Evolutionary conservation across 257 asterid genomes (phyloP), one percentile per base, ranked within the genome.

Genomic region (Scutellaria galericulata): DNA sequence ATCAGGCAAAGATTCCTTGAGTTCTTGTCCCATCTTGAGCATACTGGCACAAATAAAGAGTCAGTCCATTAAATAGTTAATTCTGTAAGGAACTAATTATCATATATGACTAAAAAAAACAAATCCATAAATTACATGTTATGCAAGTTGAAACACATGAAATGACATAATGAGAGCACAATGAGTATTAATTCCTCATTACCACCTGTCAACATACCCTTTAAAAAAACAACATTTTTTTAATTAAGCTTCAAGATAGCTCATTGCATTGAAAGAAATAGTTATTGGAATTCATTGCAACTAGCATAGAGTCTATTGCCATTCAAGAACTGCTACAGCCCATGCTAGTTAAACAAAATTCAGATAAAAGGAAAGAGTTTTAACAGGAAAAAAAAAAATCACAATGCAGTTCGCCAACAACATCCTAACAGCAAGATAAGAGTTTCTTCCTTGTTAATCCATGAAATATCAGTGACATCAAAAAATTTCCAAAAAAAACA

Each of bases 1-100:
- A 78, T 94, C 93, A n/a, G 99, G 98, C 79, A 85, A 77, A 80
- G 92, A 84, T 51, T 94, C 95, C 84, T 83, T 85, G 80, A 54
- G 20, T 73, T 82, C 86, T 80, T 72, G 83, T 75, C 95, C 99
- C 8, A 78, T 78, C 80, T 73, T 83, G 48, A 87, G 83, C 98
- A 94, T 94, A 97, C 99, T 94, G 91, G 48, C 70, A 72, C 55
- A 72, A 81, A 78, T 70, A 74, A 66, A 78, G 75, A 84, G 75
- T 77, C 58, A 70, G 31, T 56, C 72, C 70, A 82, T 77, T 82
- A 83, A 71, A 78, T 46, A 57, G 64, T 47, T 64, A 53, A 56
- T 73, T 75, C 65, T 20, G 60, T 60, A 62, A 44, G 59, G 42
- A 75, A 52, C 73, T n/a, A 58, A 55, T 73, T 67, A 37, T 45